Evolutionary conservation across 148 eudicot species (phyloP).

Genomic region (Rhododendron ovatum): DNA sequence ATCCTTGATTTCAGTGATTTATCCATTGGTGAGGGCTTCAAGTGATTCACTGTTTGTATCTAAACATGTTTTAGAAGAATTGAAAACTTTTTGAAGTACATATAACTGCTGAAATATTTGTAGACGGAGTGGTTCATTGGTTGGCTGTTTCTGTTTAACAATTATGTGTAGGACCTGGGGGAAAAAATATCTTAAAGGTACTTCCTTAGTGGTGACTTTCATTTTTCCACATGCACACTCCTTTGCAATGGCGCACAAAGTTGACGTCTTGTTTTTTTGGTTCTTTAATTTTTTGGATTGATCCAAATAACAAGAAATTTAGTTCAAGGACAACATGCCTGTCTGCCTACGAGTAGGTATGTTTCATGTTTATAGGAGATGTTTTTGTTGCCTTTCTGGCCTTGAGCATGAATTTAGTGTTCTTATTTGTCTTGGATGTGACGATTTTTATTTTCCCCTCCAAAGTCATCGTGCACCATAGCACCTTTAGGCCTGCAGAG

Average conservation of each 20-base stretch:
- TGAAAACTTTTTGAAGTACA: not conserved
- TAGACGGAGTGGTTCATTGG: not conserved
- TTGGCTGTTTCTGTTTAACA: not conserved
- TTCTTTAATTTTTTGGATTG: slow-evolving; percentile 3
- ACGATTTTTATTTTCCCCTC: not conserved
- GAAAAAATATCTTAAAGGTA: not conserved
- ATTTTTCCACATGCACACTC: not conserved
- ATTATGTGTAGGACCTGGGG: not conserved
- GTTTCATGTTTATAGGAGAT: not conserved
- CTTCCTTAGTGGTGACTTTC: not conserved
- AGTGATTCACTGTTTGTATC: not conserved
- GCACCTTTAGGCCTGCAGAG: not conserved
- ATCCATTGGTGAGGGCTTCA: slow-evolving; percentile 56
- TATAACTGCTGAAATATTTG: not conserved
- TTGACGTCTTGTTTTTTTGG: not conserved
- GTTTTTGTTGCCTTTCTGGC: not conserved
- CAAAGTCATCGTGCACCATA: not conserved
- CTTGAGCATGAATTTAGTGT: not conserved
- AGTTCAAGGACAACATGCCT: not conserved
- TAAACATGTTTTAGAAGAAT: not conserved
- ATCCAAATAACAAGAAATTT: not conserved
- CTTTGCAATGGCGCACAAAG: not conserved
- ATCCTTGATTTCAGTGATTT: slow-evolving; percentile 87
- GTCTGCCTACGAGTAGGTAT: not conserved
- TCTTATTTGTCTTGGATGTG: not conserved